Evolutionary conservation across 768 basidiomycete genomes (phyloP).

Genomic region (Tricholoma hemisulphureum): DNA sequence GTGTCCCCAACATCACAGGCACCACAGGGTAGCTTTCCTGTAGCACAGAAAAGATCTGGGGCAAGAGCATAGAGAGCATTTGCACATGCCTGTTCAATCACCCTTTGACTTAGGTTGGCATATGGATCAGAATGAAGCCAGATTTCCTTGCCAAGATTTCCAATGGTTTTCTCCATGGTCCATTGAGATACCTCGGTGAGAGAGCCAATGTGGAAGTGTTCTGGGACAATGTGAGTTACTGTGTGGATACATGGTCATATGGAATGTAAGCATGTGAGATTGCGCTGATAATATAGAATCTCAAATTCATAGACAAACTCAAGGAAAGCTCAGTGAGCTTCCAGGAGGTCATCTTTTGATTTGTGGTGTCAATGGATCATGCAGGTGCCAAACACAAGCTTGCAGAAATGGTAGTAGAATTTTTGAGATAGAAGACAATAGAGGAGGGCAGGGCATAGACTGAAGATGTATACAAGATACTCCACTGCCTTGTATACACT

Average conservation of each 20-base stretch:
- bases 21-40: neutral
- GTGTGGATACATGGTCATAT: constrained; percentile 31
- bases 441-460: constrained; percentile 19
- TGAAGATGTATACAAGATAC: constrained; percentile 15
- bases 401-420: constrained; percentile 24
- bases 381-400: constrained; percentile 21
- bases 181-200: constrained; percentile 12
- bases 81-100: neutral
- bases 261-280: constrained; percentile 31
- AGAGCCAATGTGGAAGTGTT: constrained; percentile 25
- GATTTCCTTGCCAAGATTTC: too few species aligned
- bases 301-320: constrained; percentile 36
- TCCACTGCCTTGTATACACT: constrained; percentile 20
- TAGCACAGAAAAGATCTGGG: constrained; percentile 3
- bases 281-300: constrained; percentile 29
- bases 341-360: constrained; percentile 12
- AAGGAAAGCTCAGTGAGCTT: constrained; percentile 21
- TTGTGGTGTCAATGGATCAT: constrained; percentile 22
- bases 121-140: constrained; percentile 13
- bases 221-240: constrained; percentile 25
- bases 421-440: constrained; percentile 10
- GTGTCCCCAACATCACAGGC: neutral
- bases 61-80: constrained; percentile 11
- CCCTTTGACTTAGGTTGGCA: constrained; percentile 9
- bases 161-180: constrained; percentile 15